These are phyloP conservation scores for Bothriochloa decipiens DNA, from an alignment of 176 grass and related monocot species.

Conservation along the genomic window DNA sequence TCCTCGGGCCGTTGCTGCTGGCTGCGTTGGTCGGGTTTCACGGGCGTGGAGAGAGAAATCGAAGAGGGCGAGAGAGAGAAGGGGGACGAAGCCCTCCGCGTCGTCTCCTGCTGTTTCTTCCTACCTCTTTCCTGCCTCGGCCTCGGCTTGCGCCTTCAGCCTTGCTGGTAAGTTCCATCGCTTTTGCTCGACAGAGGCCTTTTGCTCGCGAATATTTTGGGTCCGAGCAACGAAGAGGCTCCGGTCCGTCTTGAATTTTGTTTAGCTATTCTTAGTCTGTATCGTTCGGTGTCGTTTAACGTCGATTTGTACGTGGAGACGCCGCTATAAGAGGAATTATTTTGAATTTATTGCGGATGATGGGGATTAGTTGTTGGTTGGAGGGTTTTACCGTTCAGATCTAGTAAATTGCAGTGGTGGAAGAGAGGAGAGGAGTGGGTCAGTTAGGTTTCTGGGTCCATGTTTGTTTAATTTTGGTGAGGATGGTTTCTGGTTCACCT, in stretches of 20 bases:
- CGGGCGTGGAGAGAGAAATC: background rate
- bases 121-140: background rate
- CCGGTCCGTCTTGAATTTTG: slow-evolving; percentile 7
- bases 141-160: background rate
- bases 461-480: background rate
- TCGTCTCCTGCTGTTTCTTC: background rate
- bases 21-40: slow-evolving; percentile 32
- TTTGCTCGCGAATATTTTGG: slow-evolving; percentile 1
- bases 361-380: background rate
- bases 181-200: slow-evolving; percentile 15
- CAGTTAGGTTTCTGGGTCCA: background rate
- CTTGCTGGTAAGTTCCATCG: slow-evolving; percentile 32
- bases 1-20: slow-evolving; percentile 23
- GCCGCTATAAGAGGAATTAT: slow-evolving; percentile 22
- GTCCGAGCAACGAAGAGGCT: background rate
- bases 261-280: background rate
- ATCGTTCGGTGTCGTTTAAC: background rate
- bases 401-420: slow-evolving; percentile 22
- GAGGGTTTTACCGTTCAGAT: slow-evolving; percentile 42
- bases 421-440: background rate
- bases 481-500: slow-evolving; percentile 30
- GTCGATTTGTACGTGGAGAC: background rate
- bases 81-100: background rate
- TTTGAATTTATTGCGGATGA: background rate
- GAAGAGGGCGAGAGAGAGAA: slow-evolving; percentile 2